Conservation (phyloP, 2,329 filamentous ascomycete genomes). For the Penicillium italicum region DNA sequence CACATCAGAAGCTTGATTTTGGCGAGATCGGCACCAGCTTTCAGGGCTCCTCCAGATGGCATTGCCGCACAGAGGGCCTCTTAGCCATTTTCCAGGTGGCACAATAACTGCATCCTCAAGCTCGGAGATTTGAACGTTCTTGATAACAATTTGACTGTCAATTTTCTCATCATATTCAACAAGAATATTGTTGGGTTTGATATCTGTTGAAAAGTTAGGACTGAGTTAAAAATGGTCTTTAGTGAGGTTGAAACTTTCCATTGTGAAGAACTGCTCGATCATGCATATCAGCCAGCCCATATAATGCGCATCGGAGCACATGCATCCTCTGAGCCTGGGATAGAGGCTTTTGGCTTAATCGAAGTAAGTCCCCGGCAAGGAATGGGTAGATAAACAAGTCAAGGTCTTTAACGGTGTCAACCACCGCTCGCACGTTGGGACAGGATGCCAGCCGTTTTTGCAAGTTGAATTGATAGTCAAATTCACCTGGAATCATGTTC, state of each 20-base stretch:
- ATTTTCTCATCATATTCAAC: background rate
- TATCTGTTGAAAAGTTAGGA: background rate
- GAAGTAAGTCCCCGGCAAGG: background rate
- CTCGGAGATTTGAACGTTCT: slow-evolving; percentile 29
- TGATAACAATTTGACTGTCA: background rate
- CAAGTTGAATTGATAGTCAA: background rate
- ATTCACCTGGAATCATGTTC: no score
- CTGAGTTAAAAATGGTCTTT: background rate
- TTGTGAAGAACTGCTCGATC: background rate
- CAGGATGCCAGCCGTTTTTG: background rate
- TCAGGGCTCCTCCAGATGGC: slow-evolving; percentile 37
- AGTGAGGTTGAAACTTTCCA: background rate
- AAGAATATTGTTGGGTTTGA: background rate
- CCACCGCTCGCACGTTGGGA: background rate
- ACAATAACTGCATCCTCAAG: slow-evolving; percentile 32
- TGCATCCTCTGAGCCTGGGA: background rate
- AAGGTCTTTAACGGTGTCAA: background rate
- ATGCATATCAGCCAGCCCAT: background rate
- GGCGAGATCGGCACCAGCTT: background rate
- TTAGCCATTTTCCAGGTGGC: slow-evolving; percentile 23
- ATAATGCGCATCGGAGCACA: background rate
- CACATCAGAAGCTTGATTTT: background rate
- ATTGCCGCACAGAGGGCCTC: slow-evolving; percentile 30
- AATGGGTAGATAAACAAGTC: background rate
- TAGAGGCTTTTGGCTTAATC: background rate